Conservation (phyloP, 1,139 yeast species). For the Geotrichum fermentans region DNA sequence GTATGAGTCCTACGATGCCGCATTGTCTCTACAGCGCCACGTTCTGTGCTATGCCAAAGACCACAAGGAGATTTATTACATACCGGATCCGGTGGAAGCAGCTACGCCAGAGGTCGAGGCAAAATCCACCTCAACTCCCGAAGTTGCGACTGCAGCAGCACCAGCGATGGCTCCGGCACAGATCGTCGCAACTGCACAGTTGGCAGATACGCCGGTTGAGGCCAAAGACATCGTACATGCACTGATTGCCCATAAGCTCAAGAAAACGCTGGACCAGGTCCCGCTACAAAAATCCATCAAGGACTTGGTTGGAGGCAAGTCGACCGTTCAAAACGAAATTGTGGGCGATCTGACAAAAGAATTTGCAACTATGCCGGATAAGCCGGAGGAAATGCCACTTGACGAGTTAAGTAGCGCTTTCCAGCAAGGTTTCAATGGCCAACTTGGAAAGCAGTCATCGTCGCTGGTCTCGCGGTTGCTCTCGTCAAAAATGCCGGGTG, state of each 20-base stretch:
- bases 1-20: slow-evolving; percentile 96
- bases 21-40: slow-evolving; percentile 92
- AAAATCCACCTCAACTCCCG: background rate
- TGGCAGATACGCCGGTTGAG: slow-evolving; percentile 81
- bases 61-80: slow-evolving; percentile 55
- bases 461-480: slow-evolving; percentile 85
- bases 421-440: slow-evolving; percentile 84
- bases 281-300: slow-evolving; percentile 90
- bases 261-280: slow-evolving; percentile 79
- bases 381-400: slow-evolving; percentile 96
- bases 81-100: slow-evolving; percentile 2
- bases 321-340: slow-evolving; percentile 96
- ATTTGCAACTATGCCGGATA: slow-evolving; percentile 95
- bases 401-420: slow-evolving; percentile 91
- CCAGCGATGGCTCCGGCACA: slow-evolving; percentile 28
- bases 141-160: background rate
- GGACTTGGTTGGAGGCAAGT: slow-evolving; percentile 96
- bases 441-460: slow-evolving; percentile 87
- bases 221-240: slow-evolving; percentile 81
- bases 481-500: slow-evolving; percentile 99
- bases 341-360: slow-evolving; percentile 97
- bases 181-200: slow-evolving; percentile 37
- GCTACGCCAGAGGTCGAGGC: slow-evolving; percentile 45
- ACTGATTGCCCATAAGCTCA: slow-evolving; percentile 90
- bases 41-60: slow-evolving; percentile 93